A percentile compares a stretch with the other conserved stretches of the same genome.
Evolutionary conservation across 768 basidiomycete genomes (phyloP).

Genomic region (Trametes sanguinea): DNA sequence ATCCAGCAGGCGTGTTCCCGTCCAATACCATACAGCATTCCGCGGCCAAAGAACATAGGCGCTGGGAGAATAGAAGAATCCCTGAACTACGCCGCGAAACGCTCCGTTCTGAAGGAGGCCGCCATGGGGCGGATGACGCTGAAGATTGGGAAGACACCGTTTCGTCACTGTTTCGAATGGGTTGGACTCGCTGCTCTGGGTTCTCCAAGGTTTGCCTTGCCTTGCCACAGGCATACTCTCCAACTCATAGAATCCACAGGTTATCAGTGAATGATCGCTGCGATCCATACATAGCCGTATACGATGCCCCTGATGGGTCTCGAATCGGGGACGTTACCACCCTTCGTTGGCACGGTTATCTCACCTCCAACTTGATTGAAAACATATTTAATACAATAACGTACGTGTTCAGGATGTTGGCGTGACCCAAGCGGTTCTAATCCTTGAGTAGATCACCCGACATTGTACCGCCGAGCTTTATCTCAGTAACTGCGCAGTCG

Average conservation of each 20-base stretch:
- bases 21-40: slow-evolving; percentile 30
- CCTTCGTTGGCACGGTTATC: slow-evolving; percentile 62
- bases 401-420: slow-evolving; percentile 35
- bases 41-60: slow-evolving; percentile 36
- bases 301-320: slow-evolving; percentile 52
- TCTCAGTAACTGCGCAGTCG: slow-evolving; percentile 47
- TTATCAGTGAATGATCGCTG: slow-evolving; percentile 61
- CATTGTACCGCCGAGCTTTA: slow-evolving; percentile 35
- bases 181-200: slow-evolving; percentile 68
- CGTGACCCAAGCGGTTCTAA: not conserved
- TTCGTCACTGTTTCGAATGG: slow-evolving; percentile 67
- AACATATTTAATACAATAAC: slow-evolving; percentile 46
- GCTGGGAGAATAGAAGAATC: not conserved
- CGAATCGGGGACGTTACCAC: slow-evolving; percentile 50
- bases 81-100: not conserved
- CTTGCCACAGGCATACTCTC: not conserved
- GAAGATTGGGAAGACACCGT: slow-evolving; percentile 55
- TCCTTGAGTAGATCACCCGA: slow-evolving; percentile 2
- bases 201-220: slow-evolving; percentile 55
- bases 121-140: not conserved
- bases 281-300: slow-evolving; percentile 70
- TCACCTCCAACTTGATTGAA: slow-evolving; percentile 55
- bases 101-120: not conserved
- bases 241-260: slow-evolving; percentile 37
- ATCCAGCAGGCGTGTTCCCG: slow-evolving; percentile 43